Evolutionary conservation across 2,329 filamentous ascomycete species (phyloP), one percentile per base, ranked within the genome.

Genomic region (Colletotrichum limetticola): DNA sequence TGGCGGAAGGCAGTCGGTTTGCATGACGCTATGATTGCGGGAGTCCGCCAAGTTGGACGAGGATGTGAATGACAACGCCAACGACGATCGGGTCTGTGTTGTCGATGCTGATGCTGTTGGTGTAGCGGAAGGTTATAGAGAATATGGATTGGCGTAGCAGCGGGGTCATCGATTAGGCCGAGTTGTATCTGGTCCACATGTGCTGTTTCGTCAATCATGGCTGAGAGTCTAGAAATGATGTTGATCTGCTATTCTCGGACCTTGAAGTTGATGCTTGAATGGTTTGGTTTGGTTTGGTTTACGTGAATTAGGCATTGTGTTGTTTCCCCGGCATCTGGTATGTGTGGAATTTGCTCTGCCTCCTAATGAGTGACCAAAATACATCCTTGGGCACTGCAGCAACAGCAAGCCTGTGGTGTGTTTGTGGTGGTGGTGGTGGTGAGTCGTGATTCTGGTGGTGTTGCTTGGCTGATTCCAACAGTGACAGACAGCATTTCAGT

Each of bases 1-100:
- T 35, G 69, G 66, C 52, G n/a, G 30, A 52, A 61, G 32, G 37
- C 35, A n/a, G 58, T 42, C 56, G 55, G 52, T 24, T 55, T 56
- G 59, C 52, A 64, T 60, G 66, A 64, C 70, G 70, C 70, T 69
- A 59, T 72, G 70, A 69, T 64, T 49, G 69, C 69, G 58, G 65
- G 69, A 72, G 53, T 46, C 65, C 35, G 58, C 59, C 53, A 42
- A 63, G 66, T 52, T 49, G 42, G 42, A 49, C 42, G 42, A 49
- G 42, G 42, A 49, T 49, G 42, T 3, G 6, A 19, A 49, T 22
- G 42, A 46, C 22, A 37, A 24, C 32, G 26, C n/a, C 53, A 53
- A 63, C 58, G 69, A 56, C 46, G 70, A 72, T 64, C 37, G 58
- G 32, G 53, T 72, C 59, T 53, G 59, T 68, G 66, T 69, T 72